Evolutionary conservation across 2,329 filamentous ascomycete species (phyloP), one percentile per base, ranked within the genome.

Genomic region (Pezicula rhizophila): DNA sequence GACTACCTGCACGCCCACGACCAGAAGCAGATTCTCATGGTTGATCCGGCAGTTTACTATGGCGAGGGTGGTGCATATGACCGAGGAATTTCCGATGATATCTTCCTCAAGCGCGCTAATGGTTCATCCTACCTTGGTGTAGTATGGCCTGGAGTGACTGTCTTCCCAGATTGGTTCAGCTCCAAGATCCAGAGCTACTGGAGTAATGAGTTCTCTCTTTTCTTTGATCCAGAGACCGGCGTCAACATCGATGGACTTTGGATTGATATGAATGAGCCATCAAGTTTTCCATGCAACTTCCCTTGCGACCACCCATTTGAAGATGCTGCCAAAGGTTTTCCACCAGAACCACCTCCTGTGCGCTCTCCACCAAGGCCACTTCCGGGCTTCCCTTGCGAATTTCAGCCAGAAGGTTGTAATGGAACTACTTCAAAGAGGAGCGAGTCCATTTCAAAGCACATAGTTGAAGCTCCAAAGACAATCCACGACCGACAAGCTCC

Each of bases 171-270:
- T 63, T 92, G 87, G 87, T 89, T 90, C 61, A 70, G 81, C 15
- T 73, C 76, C 7, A 79, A 80, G 45, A 78, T 80, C 2, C 75
- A 81, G 42, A 60, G 68, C 1, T 93, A 82, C 65, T 92, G 87
- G 87, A 81, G 80, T 54, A 72, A 74, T 4, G 78, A 91, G 61
- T 84, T 92, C 57, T 65, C 62, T 0, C 64, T 61, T 1, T 88
- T 88, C 69, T 90, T 91, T 68, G 66, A 75, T 51, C 66, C 76
- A 0, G 70, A 80, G 0, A 74, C 68, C 2, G 87, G 87, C 26
- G 74, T 92, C 14, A 79, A 91, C 55, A 84, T 92, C 43, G 87
- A 92, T 52, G 87, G 78, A 1, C 70, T 92, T 1, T 91, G 86
- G 84, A 87, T 88, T 55, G 85, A 89, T 57, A 80, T 85, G 77